phyloP scores from a whole-genome alignment of 2,329 filamentous ascomycete genomes.

The Pyrenophora tritici-repentis region DNA sequence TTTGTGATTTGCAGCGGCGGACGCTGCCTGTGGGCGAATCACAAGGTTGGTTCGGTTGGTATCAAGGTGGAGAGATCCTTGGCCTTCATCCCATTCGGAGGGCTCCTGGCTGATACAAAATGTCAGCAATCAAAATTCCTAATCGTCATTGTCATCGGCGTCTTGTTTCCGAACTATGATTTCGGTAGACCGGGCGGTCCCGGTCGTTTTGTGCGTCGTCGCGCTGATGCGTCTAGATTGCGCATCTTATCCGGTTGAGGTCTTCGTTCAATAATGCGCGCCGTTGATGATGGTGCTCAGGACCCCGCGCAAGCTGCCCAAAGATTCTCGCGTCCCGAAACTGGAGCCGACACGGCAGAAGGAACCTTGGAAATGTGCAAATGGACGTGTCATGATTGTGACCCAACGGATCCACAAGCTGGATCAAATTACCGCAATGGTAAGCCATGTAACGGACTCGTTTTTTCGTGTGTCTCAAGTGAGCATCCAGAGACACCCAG shows the following conservation, averaged over 20 bases:
- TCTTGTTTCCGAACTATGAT: constrained; percentile 6
- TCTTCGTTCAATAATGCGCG: constrained; percentile 16
- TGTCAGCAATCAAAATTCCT: constrained; percentile 28
- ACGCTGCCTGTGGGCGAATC: constrained; percentile 37
- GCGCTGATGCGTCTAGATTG: neutral
- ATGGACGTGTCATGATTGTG: constrained; percentile 16
- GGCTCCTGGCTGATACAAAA: constrained; percentile 32
- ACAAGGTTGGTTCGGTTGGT: constrained; percentile 34
- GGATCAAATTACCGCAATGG: constrained; percentile 3
- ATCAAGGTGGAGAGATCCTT: constrained; percentile 38
- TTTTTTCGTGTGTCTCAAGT: constrained; percentile 3
- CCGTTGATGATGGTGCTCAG: constrained; percentile 25
- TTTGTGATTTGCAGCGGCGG: constrained; percentile 35
- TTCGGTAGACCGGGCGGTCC: constrained; percentile 3
- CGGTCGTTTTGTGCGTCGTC: neutral
- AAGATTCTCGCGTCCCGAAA: constrained; percentile 3
- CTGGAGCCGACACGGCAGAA: constrained; percentile 8
- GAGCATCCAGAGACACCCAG: constrained; percentile 2
- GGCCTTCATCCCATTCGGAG: constrained; percentile 37
- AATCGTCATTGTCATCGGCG: neutral
- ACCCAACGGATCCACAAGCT: constrained; percentile 1
- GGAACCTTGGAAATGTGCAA: constrained; percentile 2
- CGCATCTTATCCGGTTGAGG: constrained; percentile 17
- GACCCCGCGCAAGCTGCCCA: constrained; percentile 19
- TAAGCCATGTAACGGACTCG: neutral